Conservation (phyloP, 306 rosid species). For the Lablab purpureus region DNA sequence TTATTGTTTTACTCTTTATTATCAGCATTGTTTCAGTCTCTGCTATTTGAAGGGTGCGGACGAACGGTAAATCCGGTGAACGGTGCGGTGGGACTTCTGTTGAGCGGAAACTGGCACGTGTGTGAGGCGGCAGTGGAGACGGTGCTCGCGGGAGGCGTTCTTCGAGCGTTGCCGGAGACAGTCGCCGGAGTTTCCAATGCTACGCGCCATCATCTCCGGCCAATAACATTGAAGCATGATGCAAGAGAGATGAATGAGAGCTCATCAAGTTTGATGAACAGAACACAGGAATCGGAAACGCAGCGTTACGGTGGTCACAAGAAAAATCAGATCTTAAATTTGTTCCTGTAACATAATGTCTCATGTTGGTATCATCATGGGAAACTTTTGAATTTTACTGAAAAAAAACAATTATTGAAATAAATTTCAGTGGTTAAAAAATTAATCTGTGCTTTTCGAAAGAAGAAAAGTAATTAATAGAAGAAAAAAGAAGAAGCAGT, state of each 20-base stretch:
- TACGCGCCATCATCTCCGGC: not conserved
- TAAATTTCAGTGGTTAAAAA: too few relatives aligned
- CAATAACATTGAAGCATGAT: too few relatives aligned
- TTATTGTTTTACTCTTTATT: not conserved
- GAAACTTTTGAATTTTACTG: too few relatives aligned
- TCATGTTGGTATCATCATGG: too few relatives aligned
- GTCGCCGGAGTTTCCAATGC: not conserved
- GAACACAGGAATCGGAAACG: not conserved
- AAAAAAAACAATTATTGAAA: too few relatives aligned
- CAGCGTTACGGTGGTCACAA: not conserved
- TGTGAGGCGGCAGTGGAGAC: not conserved
- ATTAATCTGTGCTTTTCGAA: too few relatives aligned
- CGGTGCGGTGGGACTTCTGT: not conserved
- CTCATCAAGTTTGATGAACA: too few relatives aligned
- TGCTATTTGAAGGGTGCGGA: not conserved
- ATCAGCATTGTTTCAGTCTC: slow-evolving; percentile 5
- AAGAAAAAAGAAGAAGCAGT: too few relatives aligned
- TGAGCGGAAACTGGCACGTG: not conserved
- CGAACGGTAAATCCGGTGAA: slow-evolving; percentile 9
- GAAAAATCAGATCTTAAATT: not conserved
- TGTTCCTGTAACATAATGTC: not conserved
- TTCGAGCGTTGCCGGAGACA: not conserved
- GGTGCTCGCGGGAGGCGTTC: not conserved
- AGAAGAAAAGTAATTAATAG: too few relatives aligned
- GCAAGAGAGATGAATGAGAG: too few relatives aligned